Percentiles rank a stretch among this genome's conserved stretches.
Evolutionary conservation across 2,329 filamentous ascomycete genomes (phyloP).

Genomic region (Penicillium sp.): DNA sequence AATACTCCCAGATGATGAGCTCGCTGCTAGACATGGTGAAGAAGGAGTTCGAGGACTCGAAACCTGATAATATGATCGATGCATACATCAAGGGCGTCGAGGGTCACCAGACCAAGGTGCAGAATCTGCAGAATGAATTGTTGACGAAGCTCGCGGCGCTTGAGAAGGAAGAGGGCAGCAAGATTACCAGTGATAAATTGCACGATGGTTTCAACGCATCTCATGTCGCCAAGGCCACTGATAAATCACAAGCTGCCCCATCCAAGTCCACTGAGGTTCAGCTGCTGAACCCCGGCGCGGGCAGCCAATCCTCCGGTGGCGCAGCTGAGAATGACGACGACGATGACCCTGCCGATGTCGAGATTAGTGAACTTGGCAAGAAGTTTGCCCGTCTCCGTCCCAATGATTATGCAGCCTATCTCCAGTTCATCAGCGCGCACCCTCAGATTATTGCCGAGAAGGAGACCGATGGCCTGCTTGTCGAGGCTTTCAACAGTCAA

Average conservation of each 20-base stretch:
- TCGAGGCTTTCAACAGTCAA: slow-evolving; percentile 88
- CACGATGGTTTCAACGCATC: slow-evolving; percentile 91
- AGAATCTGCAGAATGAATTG: slow-evolving; percentile 74
- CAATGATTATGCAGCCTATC: slow-evolving; percentile 70
- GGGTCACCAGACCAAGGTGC: slow-evolving; percentile 74
- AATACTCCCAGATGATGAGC: slow-evolving; percentile 98
- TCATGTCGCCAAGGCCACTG: slow-evolving; percentile 65
- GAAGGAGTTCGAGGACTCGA: slow-evolving; percentile 71
- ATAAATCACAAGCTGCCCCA: slow-evolving; percentile 37
- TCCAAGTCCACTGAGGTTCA: slow-evolving; percentile 53
- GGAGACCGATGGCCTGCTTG: slow-evolving; percentile 86
- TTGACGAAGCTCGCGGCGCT: slow-evolving; percentile 72
- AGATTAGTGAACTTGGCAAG: slow-evolving; percentile 75
- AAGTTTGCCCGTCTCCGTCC: slow-evolving; percentile 77
- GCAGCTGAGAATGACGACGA: slow-evolving; percentile 54
- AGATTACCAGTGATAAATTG: slow-evolving; percentile 91
- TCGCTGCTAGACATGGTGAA: slow-evolving; percentile 93
- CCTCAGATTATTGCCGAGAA: slow-evolving; percentile 77
- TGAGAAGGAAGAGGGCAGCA: slow-evolving; percentile 78
- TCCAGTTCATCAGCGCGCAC: slow-evolving; percentile 76
- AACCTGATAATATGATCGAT: slow-evolving; percentile 68
- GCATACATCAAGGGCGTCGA: slow-evolving; percentile 78
- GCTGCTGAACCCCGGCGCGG: slow-evolving; percentile 68
- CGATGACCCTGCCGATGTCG: slow-evolving; percentile 69
- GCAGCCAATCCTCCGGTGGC: slow-evolving; percentile 48